These are phyloP conservation scores for Mycena vulgaris DNA, from an alignment of 768 basidiomycete genomes.

Conservation along the genomic window DNA sequence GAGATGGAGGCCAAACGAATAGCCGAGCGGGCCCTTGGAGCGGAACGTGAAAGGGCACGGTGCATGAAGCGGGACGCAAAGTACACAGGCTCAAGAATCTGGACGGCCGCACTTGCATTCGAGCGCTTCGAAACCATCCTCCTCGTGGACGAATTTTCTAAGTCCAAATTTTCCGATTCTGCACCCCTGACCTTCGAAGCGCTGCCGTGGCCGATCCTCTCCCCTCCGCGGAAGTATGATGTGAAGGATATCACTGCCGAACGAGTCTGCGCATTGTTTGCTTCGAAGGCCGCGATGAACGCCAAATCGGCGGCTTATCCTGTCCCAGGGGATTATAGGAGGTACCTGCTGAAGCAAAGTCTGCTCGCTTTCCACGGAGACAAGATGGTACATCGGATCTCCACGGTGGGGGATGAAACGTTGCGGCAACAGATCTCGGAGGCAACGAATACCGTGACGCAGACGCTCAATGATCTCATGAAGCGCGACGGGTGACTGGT, in stretches of 20 bases:
- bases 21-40: not conserved
- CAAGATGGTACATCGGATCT: constrained; percentile 4
- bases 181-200: constrained; percentile 17
- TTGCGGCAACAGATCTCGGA: not conserved
- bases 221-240: not conserved
- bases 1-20: not conserved
- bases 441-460: constrained; percentile 4
- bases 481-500: not conserved
- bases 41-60: not conserved
- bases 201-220: not conserved
- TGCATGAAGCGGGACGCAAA: constrained; percentile 7
- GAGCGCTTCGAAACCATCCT: constrained; percentile 11
- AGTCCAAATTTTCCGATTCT: constrained; percentile 2
- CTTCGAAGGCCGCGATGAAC: not conserved
- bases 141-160: not conserved
- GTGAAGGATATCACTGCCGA: not conserved
- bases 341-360: constrained; percentile 6
- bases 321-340: not conserved
- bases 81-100: not conserved
- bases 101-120: constrained; percentile 1
- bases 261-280: not conserved
- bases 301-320: not conserved
- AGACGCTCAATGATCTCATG: constrained; percentile 13
- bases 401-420: not conserved
- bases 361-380: constrained; percentile 18